Conservation (phyloP, 2,329 filamentous ascomycete species). For the Alternaria consortialis region DNA sequence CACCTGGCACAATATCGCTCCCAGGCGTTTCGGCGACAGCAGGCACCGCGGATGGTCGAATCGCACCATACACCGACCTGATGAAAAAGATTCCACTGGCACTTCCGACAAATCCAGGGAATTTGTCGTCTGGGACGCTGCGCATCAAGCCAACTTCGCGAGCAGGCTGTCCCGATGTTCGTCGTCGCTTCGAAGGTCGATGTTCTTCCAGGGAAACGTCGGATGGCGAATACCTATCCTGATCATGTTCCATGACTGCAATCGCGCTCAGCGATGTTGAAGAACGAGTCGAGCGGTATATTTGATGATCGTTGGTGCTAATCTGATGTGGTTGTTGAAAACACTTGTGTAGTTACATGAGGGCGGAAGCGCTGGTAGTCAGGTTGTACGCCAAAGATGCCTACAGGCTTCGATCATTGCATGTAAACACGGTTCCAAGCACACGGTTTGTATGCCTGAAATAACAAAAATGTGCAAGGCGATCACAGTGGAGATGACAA, state of each 20-base stretch:
- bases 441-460: background rate
- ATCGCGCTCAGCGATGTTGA: background rate
- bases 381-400: background rate
- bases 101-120: slow-evolving; percentile 65
- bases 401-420: background rate
- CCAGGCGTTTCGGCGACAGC: slow-evolving; percentile 34
- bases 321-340: background rate
- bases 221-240: slow-evolving; percentile 6
- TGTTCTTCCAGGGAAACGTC: slow-evolving; percentile 1
- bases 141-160: slow-evolving; percentile 63
- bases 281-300: background rate
- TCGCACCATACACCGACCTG: slow-evolving; percentile 62
- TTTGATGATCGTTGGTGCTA: background rate
- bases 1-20: slow-evolving; percentile 62
- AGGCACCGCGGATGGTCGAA: slow-evolving; percentile 43
- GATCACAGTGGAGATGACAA: background rate
- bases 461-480: background rate
- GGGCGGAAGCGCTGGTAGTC: background rate
- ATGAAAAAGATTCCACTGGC: slow-evolving; percentile 69
- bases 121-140: slow-evolving; percentile 57
- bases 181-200: slow-evolving; percentile 25
- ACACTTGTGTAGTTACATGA: background rate
- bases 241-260: slow-evolving; percentile 18
- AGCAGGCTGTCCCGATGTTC: slow-evolving; percentile 27
- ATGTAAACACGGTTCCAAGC: background rate